A percentile compares a stretch with the other conserved stretches of the same genome.
phyloP scores from a whole-genome alignment of 129 eudicot species.

The Flaveria linearis region DNA sequence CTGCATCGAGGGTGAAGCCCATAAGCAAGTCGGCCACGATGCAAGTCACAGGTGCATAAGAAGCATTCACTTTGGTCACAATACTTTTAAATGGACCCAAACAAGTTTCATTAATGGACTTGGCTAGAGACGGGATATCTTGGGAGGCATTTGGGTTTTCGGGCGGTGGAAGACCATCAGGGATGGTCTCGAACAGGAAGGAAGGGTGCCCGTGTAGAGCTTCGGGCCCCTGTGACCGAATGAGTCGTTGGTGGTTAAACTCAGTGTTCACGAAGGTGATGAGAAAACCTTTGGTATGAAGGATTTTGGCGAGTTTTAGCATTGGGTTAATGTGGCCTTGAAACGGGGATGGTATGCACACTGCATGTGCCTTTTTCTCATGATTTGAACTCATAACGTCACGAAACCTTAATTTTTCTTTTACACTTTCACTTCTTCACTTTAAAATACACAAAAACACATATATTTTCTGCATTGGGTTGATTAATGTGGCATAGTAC shows the following conservation, averaged over 20 bases:
- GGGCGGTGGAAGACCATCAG: constrained; percentile 46
- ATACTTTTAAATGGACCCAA: constrained; percentile 28
- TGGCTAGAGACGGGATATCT: constrained; percentile 8
- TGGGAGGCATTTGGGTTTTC: constrained; percentile 34
- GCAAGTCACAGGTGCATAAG: constrained; percentile 35
- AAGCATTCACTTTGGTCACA: not conserved
- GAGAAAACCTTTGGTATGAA: constrained; percentile 38
- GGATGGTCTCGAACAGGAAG: constrained; percentile 34
- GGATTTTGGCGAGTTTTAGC: constrained; percentile 26
- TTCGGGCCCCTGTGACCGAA: constrained; percentile 9
- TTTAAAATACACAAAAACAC: not conserved
- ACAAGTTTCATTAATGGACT: constrained; percentile 15
- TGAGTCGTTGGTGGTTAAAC: constrained; percentile 35
- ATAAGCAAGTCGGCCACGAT: constrained; percentile 41
- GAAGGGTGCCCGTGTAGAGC: constrained; percentile 17
- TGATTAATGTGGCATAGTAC: not conserved
- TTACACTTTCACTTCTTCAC: not conserved
- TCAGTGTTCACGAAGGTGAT: constrained; percentile 38
- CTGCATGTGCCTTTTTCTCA: constrained; percentile 27
- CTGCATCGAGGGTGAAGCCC: constrained; percentile 35
- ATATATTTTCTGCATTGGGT: not conserved
- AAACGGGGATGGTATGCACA: constrained; percentile 28
- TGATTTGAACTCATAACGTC: constrained; percentile 5
- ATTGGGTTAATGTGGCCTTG: constrained; percentile 8
- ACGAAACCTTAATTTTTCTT: not conserved